Evolutionary conservation across 2,329 filamentous ascomycete species (phyloP), one percentile per base, ranked within the genome.

Genomic region (Trichoderma sp.): DNA sequence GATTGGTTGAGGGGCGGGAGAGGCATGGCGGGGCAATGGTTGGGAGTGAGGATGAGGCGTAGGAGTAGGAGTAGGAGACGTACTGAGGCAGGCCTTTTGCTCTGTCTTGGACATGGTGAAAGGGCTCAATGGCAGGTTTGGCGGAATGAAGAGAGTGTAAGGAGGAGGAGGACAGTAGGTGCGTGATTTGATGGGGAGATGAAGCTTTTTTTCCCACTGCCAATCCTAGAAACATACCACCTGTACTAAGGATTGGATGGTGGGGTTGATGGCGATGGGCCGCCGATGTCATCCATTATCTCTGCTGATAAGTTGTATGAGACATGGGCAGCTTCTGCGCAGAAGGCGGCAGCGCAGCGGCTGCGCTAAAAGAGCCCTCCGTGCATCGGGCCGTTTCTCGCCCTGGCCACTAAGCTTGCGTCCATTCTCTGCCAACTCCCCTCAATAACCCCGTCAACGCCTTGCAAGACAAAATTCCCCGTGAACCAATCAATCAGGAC

Each of bases 81-180:
- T 88, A 89, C 86, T 89, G 80, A 89, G 85, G 82, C 87, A 89
- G 78, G 87, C 87, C 81, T 89, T 89, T 70, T 89, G 87, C 75
- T 87, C 85, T 78, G 86, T 85, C 78, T 84, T 85, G 80, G 86
- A 83, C 85, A 87, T 87, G 78, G 77, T 81, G 80, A 76, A 72
- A 72, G 57, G 67, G 67, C n/a, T 65, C 62, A 70, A 66, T 67
- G 39, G 56, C 32, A 61, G 36, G 7, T 47, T 53, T n/a, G 47
- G 26, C 18, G 32, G 14, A 24, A 57, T 64, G 63, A 56, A 66
- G 68, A 73, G 70, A 73, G 66, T 68, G 70, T 72, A 73, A 51
- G 32, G 56, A 56, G 63, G 60, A 71, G 5, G 47, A 58, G 14
- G 57, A 9, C 26, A 30, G 21, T 47, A 70, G 64, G 69, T 80